Percentiles rank a stretch among this genome's conserved stretches.
Conservation (phyloP, 306 rosid genomes). For the Crataegus laevigata region DNA sequence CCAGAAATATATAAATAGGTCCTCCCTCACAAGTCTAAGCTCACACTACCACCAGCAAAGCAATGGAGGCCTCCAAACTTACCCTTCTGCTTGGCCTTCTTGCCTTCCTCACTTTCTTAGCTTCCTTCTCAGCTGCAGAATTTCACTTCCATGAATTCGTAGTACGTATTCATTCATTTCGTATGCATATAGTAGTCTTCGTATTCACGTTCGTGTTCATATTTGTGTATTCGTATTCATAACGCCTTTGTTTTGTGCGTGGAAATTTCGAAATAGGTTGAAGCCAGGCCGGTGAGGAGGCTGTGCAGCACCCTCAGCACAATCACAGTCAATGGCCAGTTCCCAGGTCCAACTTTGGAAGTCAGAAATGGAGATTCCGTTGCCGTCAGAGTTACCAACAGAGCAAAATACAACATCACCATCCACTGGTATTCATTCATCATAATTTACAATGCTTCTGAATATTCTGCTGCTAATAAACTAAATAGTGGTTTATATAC, state of each 20-base stretch:
- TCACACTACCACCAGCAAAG: constrained; percentile 16
- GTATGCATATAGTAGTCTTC: neutral
- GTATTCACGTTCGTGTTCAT: neutral
- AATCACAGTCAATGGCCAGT: constrained; percentile 71
- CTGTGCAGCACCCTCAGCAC: constrained; percentile 63
- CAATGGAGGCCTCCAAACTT: constrained; percentile 43
- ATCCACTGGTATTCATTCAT: constrained; percentile 55
- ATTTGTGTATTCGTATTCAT: neutral
- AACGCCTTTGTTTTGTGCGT: neutral
- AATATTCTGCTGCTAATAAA: neutral
- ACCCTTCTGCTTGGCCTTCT: constrained; percentile 36
- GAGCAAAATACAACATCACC: constrained; percentile 56
- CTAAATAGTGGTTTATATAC: neutral
- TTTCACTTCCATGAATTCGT: constrained; percentile 67
- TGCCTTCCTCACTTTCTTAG: constrained; percentile 28
- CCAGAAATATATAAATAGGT: constrained; percentile 38
- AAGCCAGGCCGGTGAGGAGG: constrained; percentile 59
- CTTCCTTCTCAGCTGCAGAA: constrained; percentile 37
- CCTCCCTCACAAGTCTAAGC: constrained; percentile 3
- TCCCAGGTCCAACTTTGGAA: constrained; percentile 68
- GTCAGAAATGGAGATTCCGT: constrained; percentile 72
- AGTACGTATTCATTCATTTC: constrained; percentile 37
- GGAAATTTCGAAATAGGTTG: constrained; percentile 29
- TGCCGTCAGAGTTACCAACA: constrained; percentile 52
- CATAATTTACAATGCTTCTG: neutral